These are phyloP conservation scores for Schizosaccharomyces versatilis DNA, from an alignment of 1,139 yeast genomes.

Conservation along the genomic window DNA sequence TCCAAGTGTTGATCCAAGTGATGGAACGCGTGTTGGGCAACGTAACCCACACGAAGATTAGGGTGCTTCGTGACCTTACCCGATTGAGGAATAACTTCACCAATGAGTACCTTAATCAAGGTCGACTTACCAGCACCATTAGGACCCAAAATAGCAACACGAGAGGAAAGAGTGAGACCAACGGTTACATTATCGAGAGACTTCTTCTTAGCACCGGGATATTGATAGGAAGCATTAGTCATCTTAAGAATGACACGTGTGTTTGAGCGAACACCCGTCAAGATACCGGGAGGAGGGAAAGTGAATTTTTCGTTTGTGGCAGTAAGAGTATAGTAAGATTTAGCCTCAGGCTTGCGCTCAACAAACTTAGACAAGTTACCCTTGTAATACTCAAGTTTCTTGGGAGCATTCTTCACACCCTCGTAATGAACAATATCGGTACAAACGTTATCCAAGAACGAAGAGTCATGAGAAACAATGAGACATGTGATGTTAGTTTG, in stretches of 20 bases:
- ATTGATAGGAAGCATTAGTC: conserved; percentile 89
- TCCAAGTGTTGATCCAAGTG: conserved; percentile 95
- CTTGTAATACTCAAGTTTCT: conserved; percentile 97
- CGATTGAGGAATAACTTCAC: conserved; percentile 61
- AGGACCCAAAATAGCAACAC: conserved; percentile 93
- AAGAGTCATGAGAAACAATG: conserved; percentile 97
- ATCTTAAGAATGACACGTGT: conserved; percentile 99
- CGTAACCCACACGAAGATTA: conserved; percentile 89
- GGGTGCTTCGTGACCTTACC: conserved; percentile 96
- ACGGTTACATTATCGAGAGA: conserved; percentile 74
- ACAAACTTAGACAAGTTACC: conserved; percentile 98
- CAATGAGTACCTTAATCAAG: conserved; percentile 87
- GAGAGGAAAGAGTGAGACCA: conserved; percentile 96
- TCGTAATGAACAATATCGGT: conserved; percentile 98
- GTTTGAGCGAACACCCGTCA: conserved; percentile 99
- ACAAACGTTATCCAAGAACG: conserved; percentile 92
- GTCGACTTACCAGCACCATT: conserved; percentile 99
- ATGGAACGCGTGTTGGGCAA: conserved; percentile 94
- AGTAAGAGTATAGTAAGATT: conserved; percentile 94
- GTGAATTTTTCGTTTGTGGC: conserved; percentile 88
- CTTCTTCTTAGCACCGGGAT: conserved; percentile 94
- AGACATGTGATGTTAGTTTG: conserved; percentile 96
- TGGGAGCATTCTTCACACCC: conserved; percentile 29
- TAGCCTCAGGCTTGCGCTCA: conserved; percentile 95
- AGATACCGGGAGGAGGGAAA: conserved; percentile 99